Percentiles rank a stretch among this genome's conserved stretches.
Conservation (phyloP, 768 basidiomycete species). For the Kwoniella dendrophila region DNA sequence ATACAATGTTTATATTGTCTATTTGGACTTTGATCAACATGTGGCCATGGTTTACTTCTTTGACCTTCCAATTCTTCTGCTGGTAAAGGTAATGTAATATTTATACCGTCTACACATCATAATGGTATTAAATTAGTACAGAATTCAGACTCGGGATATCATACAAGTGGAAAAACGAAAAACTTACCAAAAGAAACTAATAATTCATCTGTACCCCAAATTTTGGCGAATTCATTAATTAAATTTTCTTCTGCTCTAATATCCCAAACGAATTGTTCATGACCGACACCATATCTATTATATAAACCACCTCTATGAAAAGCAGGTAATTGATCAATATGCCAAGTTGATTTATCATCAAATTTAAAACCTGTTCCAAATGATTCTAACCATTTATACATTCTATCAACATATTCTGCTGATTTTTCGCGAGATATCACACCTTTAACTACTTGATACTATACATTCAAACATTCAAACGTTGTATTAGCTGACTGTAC, state of each 20-base stretch:
- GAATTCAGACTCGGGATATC: not conserved
- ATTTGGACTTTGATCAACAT: slow-evolving; percentile 51
- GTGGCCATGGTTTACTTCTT: slow-evolving; percentile 22
- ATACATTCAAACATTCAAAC: not conserved
- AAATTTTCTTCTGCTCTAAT: slow-evolving; percentile 46
- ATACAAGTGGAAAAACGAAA: not conserved
- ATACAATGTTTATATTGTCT: slow-evolving; percentile 35
- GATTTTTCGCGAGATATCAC: slow-evolving; percentile 44
- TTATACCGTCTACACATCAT: slow-evolving; percentile 29
- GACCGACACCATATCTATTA: slow-evolving; percentile 39
- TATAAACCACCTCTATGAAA: slow-evolving; percentile 35
- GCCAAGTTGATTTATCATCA: slow-evolving; percentile 52
- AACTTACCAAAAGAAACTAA: slow-evolving; percentile 47
- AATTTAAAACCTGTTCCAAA: slow-evolving; percentile 54
- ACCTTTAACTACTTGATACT: slow-evolving; percentile 33
- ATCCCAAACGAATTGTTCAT: slow-evolving; percentile 52
- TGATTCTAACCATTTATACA: slow-evolving; percentile 51
- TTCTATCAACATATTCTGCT: slow-evolving; percentile 37
- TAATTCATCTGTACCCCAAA: slow-evolving; percentile 52
- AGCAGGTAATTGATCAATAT: slow-evolving; percentile 45
- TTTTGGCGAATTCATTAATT: slow-evolving; percentile 49
- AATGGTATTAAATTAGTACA: not conserved
- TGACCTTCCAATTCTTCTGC: not conserved
- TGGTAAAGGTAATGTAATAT: slow-evolving; percentile 44
- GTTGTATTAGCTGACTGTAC: not conserved